Conservation (phyloP, 129 eudicot genomes). For the Rutidosis leptorrhynchoides region DNA sequence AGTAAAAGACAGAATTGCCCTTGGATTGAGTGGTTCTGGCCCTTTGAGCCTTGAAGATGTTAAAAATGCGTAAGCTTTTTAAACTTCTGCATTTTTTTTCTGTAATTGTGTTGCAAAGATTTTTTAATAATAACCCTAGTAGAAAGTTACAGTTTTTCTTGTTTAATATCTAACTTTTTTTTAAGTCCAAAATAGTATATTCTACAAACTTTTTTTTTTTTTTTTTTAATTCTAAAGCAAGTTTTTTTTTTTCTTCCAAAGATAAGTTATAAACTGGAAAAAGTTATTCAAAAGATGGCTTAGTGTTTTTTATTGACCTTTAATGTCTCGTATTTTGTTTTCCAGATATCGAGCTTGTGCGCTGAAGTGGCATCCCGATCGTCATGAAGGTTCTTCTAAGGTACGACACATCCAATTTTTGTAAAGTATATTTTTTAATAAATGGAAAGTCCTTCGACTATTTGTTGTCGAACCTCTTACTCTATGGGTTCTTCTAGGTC, state of each 20-base stretch:
- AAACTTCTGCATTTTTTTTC: neutral
- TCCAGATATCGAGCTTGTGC: conserved; percentile 88
- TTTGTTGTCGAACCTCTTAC: neutral
- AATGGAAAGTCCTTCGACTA: neutral
- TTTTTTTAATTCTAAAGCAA: no score
- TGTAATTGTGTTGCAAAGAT: neutral
- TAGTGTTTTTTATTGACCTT: neutral
- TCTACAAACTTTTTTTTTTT: neutral
- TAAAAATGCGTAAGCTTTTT: conserved; percentile 68
- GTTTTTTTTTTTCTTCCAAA: no score
- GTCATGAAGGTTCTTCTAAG: conserved; percentile 89
- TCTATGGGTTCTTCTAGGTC: neutral
- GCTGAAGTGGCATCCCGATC: conserved; percentile 96
- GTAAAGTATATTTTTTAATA: no score
- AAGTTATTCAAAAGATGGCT: neutral
- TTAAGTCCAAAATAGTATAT: neutral
- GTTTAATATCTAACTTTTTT: no score
- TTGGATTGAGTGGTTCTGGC: conserved; percentile 84
- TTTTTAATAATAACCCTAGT: neutral
- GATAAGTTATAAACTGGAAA: no score
- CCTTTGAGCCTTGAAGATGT: conserved; percentile 78
- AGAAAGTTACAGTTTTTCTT: neutral
- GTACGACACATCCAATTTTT: conserved; percentile 32
- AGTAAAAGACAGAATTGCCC: conserved; percentile 57
- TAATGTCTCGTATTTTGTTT: conserved; percentile 9